Evolutionary conservation across 352 stramenopile genomes (phyloP).

Genomic region (Globisporangium nodosum): DNA sequence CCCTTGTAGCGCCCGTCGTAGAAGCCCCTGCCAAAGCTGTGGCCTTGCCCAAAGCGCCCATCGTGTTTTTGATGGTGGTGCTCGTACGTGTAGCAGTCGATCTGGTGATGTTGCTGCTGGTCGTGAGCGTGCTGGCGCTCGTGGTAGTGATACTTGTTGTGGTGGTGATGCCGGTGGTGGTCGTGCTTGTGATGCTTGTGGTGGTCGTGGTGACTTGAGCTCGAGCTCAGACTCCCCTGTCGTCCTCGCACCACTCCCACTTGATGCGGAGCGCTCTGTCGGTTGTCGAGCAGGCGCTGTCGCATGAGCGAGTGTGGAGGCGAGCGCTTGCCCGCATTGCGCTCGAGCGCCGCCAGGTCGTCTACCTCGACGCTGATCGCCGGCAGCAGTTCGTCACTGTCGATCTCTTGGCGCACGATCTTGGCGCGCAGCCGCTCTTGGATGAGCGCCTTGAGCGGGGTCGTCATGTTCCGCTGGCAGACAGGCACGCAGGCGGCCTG

Average conservation of each 20-base stretch:
- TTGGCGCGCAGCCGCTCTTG: slow-evolving; percentile 67
- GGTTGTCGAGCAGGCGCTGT: slow-evolving; percentile 1
- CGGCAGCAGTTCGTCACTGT: slow-evolving; percentile 5
- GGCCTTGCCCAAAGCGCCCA: background rate
- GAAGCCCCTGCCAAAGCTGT: background rate
- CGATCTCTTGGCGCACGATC: slow-evolving; percentile 40
- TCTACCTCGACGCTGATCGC: slow-evolving; percentile 1
- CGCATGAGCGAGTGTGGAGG: background rate
- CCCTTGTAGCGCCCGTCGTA: slow-evolving; percentile 3
- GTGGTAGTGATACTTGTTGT: slow-evolving; percentile 13
- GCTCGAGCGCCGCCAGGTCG: slow-evolving; percentile 2
- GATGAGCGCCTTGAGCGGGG: slow-evolving; percentile 63
- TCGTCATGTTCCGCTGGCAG: slow-evolving; percentile 23
- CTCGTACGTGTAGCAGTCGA: slow-evolving; percentile 10
- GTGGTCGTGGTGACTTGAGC: slow-evolving; percentile 9
- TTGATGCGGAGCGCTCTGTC: background rate
- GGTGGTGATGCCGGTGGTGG: slow-evolving; percentile 7
- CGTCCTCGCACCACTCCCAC: background rate
- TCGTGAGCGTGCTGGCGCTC: slow-evolving; percentile 7
- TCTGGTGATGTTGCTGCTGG: background rate
- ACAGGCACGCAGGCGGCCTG: too few species aligned
- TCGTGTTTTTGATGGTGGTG: slow-evolving; percentile 3
- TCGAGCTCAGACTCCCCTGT: background rate
- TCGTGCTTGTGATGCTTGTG: background rate
- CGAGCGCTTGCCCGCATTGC: background rate